Evolutionary conservation across 2,329 filamentous ascomycete species (phyloP).

Genomic region (Ceratocystis smalleyi): DNA sequence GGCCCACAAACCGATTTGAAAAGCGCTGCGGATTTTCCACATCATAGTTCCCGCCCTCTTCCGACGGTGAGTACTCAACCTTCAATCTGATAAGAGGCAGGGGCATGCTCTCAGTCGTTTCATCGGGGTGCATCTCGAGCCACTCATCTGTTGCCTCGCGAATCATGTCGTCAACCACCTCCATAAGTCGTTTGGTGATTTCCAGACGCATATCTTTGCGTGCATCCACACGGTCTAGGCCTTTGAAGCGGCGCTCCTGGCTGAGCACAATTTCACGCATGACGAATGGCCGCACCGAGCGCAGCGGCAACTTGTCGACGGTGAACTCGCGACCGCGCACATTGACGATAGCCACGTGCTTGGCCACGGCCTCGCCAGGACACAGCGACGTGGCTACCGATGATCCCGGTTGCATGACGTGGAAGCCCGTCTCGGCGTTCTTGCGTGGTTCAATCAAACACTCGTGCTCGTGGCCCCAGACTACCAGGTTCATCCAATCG

Average conservation of each 20-base stretch:
- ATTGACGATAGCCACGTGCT: slow-evolving; percentile 76
- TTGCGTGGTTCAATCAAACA: slow-evolving; percentile 71
- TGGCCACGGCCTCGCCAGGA: slow-evolving; percentile 75
- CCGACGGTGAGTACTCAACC: slow-evolving; percentile 75
- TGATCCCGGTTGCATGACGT: slow-evolving; percentile 94
- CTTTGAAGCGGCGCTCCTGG: slow-evolving; percentile 60
- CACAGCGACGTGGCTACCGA: slow-evolving; percentile 88
- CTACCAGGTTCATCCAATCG: slow-evolving; percentile 74
- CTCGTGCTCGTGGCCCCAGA: slow-evolving; percentile 98
- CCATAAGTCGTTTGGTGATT: slow-evolving; percentile 60
- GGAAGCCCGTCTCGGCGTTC: slow-evolving; percentile 79
- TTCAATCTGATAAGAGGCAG: slow-evolving; percentile 76
- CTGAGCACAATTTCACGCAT: slow-evolving; percentile 67
- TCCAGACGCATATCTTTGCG: slow-evolving; percentile 71
- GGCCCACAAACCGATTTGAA: slow-evolving; percentile 79
- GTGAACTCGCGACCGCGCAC: slow-evolving; percentile 72
- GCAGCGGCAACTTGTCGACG: slow-evolving; percentile 66
- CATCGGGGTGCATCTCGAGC: slow-evolving; percentile 57
- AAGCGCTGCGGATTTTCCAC: slow-evolving; percentile 93
- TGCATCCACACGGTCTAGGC: slow-evolving; percentile 42
- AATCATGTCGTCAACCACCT: slow-evolving; percentile 74
- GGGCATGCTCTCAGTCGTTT: slow-evolving; percentile 36
- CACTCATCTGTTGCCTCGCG: slow-evolving; percentile 69
- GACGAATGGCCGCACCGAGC: slow-evolving; percentile 79
- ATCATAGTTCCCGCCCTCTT: slow-evolving; percentile 64